Conservation (phyloP, 345 rosid species). For the Arabis alpina region DNA sequence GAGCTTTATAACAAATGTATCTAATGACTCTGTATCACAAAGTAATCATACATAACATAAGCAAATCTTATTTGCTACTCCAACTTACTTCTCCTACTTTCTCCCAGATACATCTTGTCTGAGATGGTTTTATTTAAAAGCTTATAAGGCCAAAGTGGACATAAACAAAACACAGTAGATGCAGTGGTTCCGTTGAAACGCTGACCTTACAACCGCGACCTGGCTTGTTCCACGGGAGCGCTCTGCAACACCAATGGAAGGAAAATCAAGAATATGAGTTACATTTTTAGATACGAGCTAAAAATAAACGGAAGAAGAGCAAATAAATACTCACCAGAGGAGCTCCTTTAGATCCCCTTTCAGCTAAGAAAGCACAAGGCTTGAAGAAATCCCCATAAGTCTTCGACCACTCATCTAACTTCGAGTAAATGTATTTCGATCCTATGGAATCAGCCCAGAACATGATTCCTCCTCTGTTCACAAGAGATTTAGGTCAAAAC, state of each 20-base stretch:
- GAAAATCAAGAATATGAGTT: slow-evolving; percentile 6
- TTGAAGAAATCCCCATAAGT: slow-evolving; percentile 84
- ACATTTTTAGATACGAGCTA: background rate
- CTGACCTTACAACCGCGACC: slow-evolving; percentile 49
- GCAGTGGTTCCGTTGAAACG: slow-evolving; percentile 1
- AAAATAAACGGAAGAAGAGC: background rate
- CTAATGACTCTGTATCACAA: slow-evolving; percentile 13
- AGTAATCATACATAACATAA: slow-evolving; percentile 22
- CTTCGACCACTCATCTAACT: slow-evolving; percentile 82
- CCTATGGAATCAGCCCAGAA: slow-evolving; percentile 96
- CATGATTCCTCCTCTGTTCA: slow-evolving; percentile 84
- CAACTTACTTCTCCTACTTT: slow-evolving; percentile 27
- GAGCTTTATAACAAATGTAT: slow-evolving; percentile 31
- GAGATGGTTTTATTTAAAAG: slow-evolving; percentile 35
- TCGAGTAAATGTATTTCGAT: slow-evolving; percentile 68
- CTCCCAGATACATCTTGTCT: slow-evolving; percentile 37
- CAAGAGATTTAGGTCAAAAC: slow-evolving; percentile 13
- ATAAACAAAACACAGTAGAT: slow-evolving; percentile 19
- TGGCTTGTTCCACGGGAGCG: slow-evolving; percentile 53
- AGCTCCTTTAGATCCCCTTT: slow-evolving; percentile 73
- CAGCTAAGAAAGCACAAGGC: slow-evolving; percentile 88
- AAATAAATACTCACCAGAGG: slow-evolving; percentile 54
- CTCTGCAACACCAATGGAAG: slow-evolving; percentile 56
- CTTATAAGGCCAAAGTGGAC: background rate
- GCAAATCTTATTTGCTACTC: slow-evolving; percentile 17